Evolutionary conservation across 139 green algal species (phyloP).

Genomic region (Edaphochlamys debaryana): DNA sequence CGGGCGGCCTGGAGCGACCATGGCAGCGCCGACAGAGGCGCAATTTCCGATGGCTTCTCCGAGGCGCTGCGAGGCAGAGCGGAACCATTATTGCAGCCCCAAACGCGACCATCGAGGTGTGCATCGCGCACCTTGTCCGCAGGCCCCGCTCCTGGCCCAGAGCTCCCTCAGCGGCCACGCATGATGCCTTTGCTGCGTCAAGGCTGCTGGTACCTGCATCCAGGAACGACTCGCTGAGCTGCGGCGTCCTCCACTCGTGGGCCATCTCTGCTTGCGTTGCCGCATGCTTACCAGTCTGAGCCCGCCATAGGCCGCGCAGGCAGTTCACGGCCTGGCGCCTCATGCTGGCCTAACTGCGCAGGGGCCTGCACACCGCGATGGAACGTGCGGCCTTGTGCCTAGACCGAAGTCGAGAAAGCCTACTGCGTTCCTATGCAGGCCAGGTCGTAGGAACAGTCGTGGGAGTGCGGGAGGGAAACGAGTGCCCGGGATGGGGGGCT

Average conservation of each 20-base stretch:
- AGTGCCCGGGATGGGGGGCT: no score
- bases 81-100: no score
- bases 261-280: no score
- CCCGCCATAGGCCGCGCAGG: constrained; percentile 29
- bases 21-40: constrained; percentile 27
- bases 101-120: no score
- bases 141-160: constrained; percentile 13
- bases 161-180: background rate
- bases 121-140: constrained; percentile 15
- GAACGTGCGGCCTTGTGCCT: no score
- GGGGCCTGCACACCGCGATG: no score
- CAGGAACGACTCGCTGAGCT: background rate
- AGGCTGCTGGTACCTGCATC: constrained; percentile 21
- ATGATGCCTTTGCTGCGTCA: background rate
- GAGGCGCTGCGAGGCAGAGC: background rate
- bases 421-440: no score
- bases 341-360: background rate
- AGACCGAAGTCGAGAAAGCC: no score
- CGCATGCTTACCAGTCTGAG: constrained; percentile 10
- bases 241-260: background rate
- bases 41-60: background rate
- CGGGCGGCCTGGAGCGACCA: constrained; percentile 33
- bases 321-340: constrained; percentile 37
- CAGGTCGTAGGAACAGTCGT: no score
- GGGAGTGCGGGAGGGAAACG: no score